A percentile compares a stretch with the other conserved stretches of the same genome.
Conservation (phyloP, 805 yeast species). For the Candida peoriensis region DNA sequence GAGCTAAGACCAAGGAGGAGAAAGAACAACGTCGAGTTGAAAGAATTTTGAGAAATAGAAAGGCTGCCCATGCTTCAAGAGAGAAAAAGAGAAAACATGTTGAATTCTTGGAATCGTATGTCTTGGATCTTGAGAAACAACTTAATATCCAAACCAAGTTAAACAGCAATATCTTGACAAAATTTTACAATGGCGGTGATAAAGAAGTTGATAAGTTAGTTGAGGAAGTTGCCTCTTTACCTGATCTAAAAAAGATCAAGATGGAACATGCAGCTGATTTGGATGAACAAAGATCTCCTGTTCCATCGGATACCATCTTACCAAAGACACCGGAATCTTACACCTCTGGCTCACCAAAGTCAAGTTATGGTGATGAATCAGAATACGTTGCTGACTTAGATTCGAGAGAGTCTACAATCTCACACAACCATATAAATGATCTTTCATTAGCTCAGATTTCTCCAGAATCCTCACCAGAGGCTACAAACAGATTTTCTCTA, state of each 20-base stretch:
- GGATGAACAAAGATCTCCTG: conserved; percentile 5
- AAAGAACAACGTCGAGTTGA: conserved; percentile 95
- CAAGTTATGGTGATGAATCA: conserved; percentile 6
- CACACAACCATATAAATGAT: no score
- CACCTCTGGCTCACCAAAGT: conserved; percentile 16
- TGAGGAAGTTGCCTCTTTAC: conserved; percentile 11
- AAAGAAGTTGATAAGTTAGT: conserved; percentile 14
- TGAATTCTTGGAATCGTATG: conserved; percentile 61
- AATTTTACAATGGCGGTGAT: conserved; percentile 16
- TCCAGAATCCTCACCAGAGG: conserved; percentile 11
- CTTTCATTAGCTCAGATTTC: conserved; percentile 1
- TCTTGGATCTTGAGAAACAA: conserved; percentile 23
- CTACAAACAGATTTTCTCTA: conserved; percentile 20
- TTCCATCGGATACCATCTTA: not conserved
- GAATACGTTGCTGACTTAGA: conserved; percentile 14
- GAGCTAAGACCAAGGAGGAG: conserved; percentile 95
- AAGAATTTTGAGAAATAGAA: conserved; percentile 85
- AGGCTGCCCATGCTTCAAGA: conserved; percentile 96
- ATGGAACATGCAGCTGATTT: conserved; percentile 16
- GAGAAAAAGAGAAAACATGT: conserved; percentile 94
- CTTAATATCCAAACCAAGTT: conserved; percentile 13
- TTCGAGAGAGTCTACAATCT: conserved; percentile 12
- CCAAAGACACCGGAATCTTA: conserved; percentile 26
- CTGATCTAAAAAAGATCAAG: conserved; percentile 20
- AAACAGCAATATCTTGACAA: conserved; percentile 11